A percentile compares a stretch with the other conserved stretches of the same genome.
These are phyloP conservation scores for Ulota crispa DNA, from an alignment of 225 moss, liverwort and hornwort genomes.

Conservation along the genomic window DNA sequence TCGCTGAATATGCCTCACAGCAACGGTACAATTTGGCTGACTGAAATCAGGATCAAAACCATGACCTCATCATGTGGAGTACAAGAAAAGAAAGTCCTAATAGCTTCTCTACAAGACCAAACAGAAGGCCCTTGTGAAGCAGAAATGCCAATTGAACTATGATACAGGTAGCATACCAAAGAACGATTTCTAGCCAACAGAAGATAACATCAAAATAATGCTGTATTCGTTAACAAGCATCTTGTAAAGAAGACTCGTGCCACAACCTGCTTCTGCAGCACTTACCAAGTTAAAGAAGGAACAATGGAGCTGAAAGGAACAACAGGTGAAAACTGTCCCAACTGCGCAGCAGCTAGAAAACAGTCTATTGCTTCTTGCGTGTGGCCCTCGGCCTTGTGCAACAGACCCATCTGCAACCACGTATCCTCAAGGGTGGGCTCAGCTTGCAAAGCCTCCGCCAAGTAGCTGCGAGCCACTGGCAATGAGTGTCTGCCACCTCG, in stretches of 20 bases:
- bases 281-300: constrained; percentile 78
- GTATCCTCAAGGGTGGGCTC: constrained; percentile 82
- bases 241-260: constrained; percentile 5
- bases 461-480: constrained; percentile 88
- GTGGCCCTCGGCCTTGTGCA: constrained; percentile 81
- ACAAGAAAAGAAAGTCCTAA: constrained; percentile 6
- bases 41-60: not conserved
- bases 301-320: constrained; percentile 76
- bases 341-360: constrained; percentile 79
- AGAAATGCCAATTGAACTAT: constrained; percentile 26
- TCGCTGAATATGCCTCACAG: not conserved
- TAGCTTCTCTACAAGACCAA: constrained; percentile 7
- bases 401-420: constrained; percentile 87
- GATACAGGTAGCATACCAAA: constrained; percentile 35
- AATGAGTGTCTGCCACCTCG: constrained; percentile 68
- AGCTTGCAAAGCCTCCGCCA: constrained; percentile 86
- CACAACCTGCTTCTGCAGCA: constrained; percentile 24
- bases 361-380: constrained; percentile 81
- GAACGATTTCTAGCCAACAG: constrained; percentile 28
- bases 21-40: not conserved
- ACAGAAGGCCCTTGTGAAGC: not conserved
- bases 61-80: not conserved
- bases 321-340: constrained; percentile 84
- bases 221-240: constrained; percentile 9
- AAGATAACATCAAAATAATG: constrained; percentile 6